Base-by-base conservation (phyloP, 192 early-diverging fungal species). In the Physocladia obscura region DNA sequence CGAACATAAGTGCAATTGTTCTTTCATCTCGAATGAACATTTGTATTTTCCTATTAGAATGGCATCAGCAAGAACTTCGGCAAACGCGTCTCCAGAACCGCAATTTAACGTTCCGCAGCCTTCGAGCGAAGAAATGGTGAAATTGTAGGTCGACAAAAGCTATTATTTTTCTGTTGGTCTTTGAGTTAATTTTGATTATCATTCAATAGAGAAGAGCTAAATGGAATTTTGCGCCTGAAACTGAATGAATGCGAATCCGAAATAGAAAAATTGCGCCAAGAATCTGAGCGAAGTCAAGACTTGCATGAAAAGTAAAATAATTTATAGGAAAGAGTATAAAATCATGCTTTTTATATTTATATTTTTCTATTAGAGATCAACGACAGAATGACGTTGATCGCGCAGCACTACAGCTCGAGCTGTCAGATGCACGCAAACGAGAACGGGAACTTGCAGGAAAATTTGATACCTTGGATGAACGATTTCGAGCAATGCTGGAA, bases 361-460 rank as follows among this genome's bases (percentile, higher is more conserved):
- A 24, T 49, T 19, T 67, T 8, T 69, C 32, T 29, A 40, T 3
- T 49, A 86, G 82, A 36, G 69, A 77, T 48, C 51, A 77, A 47
- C 62, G 77, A 35, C 64, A 77, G 40, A 37, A 67, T 22, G 84
- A 82, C 32, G 70, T 81, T 1, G 82, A 84, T 13, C 48, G 59
- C 17, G 52, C 85, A 0, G 52, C 80, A 0, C 70, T 83, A 0
- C 84, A 86, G 56, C 75, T 78, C 2, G 74, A 87, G 38, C 39
- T 74, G 0, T 48, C 76, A 21, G 79, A 81, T n/a, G 21, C 64
- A 17, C 58, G 68, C 38, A 76, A 75, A 44, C 21, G 59, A 35
- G 58, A 74, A 49, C 57, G 65, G 8, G 74, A 82, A 4, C 24
- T 62, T 3, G 29, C 59, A 19, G 44, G 29, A 4, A 81, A 76